phyloP scores from a whole-genome alignment of 2,329 filamentous ascomycete species.

The Exophiala sp. region DNA sequence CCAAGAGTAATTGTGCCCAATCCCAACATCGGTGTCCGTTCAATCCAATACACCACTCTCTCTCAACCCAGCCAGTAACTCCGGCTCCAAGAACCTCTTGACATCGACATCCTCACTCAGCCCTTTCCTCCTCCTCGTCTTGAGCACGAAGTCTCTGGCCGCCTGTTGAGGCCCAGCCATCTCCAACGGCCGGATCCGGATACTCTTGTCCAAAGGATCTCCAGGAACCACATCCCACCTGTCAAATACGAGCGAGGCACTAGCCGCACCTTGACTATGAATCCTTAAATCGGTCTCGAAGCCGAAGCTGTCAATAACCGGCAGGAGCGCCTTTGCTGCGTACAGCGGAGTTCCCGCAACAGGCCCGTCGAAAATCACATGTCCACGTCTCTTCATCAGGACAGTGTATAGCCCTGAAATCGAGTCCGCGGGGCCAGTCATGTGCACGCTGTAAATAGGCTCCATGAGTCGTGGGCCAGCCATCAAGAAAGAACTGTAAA shows the following conservation, averaged over 20 bases:
- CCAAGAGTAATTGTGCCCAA: too few relatives aligned
- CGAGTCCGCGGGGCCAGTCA: slow-evolving; percentile 87
- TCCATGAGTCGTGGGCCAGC: slow-evolving; percentile 95
- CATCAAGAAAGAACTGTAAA: slow-evolving; percentile 96
- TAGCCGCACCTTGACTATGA: slow-evolving; percentile 89
- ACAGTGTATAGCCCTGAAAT: slow-evolving; percentile 90
- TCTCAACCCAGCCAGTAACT: slow-evolving; percentile 82
- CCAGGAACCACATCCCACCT: slow-evolving; percentile 94
- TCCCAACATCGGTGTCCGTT: background rate
- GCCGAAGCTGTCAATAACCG: slow-evolving; percentile 95
- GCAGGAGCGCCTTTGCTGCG: slow-evolving; percentile 82
- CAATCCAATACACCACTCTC: slow-evolving; percentile 79
- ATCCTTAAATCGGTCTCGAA: slow-evolving; percentile 97
- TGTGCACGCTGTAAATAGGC: slow-evolving; percentile 85
- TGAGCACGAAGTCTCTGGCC: slow-evolving; percentile 92
- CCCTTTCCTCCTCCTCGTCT: slow-evolving; percentile 90
- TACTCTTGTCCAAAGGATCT: slow-evolving; percentile 85
- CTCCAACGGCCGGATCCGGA: slow-evolving; percentile 78
- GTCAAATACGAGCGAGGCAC: slow-evolving; percentile 89
- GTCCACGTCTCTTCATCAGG: slow-evolving; percentile 79
- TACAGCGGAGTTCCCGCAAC: slow-evolving; percentile 94
- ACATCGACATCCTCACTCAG: slow-evolving; percentile 93
- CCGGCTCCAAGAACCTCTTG: slow-evolving; percentile 92
- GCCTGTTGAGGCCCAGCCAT: slow-evolving; percentile 84
- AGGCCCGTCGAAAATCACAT: slow-evolving; percentile 90